Evolutionary conservation across 768 basidiomycete species (phyloP).

Genomic region (Psilocybe cubensis): DNA sequence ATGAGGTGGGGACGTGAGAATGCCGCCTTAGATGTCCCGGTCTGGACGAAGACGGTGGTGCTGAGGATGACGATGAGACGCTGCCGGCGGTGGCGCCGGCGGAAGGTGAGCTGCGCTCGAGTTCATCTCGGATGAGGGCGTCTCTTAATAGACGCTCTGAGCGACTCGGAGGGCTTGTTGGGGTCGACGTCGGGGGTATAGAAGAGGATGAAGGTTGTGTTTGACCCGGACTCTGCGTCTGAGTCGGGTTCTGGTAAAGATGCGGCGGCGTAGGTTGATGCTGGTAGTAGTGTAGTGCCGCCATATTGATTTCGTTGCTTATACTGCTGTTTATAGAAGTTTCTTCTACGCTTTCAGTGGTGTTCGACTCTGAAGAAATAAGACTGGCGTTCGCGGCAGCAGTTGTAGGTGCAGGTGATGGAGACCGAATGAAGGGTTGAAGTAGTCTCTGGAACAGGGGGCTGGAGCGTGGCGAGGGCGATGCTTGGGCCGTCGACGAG

Average conservation of each 20-base stretch:
- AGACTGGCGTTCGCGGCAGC: not conserved
- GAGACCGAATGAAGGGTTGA: slow-evolving; percentile 12
- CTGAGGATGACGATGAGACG: not conserved
- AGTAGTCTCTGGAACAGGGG: slow-evolving; percentile 21
- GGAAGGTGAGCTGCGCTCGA: slow-evolving; percentile 28
- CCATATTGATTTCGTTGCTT: slow-evolving; percentile 1
- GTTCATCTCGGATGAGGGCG: slow-evolving; percentile 52
- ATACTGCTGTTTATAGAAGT: slow-evolving; percentile 3
- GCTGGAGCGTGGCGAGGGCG: slow-evolving; percentile 13
- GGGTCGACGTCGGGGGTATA: not conserved
- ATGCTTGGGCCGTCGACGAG: not conserved
- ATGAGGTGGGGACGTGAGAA: slow-evolving; percentile 29
- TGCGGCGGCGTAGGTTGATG: not conserved
- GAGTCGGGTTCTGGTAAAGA: not conserved
- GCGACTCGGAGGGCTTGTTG: slow-evolving; percentile 40
- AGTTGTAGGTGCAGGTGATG: not conserved
- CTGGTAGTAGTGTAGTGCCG: not conserved
- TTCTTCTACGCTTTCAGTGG: slow-evolving; percentile 1
- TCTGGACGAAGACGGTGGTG: not conserved
- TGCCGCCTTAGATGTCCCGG: slow-evolving; percentile 28
- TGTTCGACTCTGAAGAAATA: not conserved
- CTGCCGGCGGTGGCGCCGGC: not conserved
- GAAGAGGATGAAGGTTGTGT: not conserved
- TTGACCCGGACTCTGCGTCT: not conserved
- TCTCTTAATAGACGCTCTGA: slow-evolving; percentile 61